These are phyloP conservation scores for Lentinula detonsa DNA, from an alignment of 768 basidiomycete species.

Conservation along the genomic window DNA sequence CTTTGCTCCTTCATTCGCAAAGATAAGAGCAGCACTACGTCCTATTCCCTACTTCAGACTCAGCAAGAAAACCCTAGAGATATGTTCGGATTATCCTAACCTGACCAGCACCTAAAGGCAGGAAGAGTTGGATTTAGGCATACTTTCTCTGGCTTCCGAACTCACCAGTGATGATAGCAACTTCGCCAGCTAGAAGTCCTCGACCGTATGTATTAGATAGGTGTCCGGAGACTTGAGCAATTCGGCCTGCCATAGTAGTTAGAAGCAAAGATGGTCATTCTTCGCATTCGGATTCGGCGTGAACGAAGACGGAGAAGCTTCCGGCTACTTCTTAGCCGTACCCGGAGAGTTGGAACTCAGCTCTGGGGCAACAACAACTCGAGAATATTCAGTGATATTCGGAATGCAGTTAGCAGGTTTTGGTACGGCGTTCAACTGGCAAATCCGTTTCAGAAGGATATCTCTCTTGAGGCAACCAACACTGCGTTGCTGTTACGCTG, in stretches of 20 bases:
- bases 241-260: constrained; percentile 43
- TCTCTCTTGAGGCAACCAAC: neutral
- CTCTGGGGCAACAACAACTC: too few relatives aligned
- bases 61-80: constrained; percentile 3
- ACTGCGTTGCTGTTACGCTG: neutral
- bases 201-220: constrained; percentile 45
- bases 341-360: neutral
- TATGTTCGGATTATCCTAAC: constrained; percentile 24
- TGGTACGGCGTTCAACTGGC: too few relatives aligned
- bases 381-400: too few relatives aligned
- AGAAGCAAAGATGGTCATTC: neutral
- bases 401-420: too few relatives aligned
- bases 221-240: constrained; percentile 68
- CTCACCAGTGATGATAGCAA: constrained; percentile 82
- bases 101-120: constrained; percentile 63
- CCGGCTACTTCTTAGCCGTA: neutral
- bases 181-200: constrained; percentile 69
- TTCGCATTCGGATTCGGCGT: neutral
- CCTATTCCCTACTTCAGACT: constrained; percentile 62
- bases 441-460: neutral
- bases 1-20: constrained; percentile 82
- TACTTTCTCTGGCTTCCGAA: constrained; percentile 1
- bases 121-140: constrained; percentile 3
- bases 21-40: constrained; percentile 64
- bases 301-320: neutral